Conservation (phyloP, 768 basidiomycete species). For the Vishniacozyma victoriae region DNA sequence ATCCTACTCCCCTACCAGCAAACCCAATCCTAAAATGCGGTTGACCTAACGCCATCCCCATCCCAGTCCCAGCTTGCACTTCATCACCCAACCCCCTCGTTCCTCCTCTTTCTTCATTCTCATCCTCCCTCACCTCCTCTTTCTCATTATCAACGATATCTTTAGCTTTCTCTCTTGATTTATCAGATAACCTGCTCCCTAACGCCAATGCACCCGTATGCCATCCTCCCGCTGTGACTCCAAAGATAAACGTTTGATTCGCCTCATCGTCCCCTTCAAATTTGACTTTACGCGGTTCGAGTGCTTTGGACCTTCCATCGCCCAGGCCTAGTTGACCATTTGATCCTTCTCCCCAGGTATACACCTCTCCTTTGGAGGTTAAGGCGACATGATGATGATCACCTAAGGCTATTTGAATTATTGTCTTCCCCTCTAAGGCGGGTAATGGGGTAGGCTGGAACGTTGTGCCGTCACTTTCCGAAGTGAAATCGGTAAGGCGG, state of each 20-base stretch:
- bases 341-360: conserved; percentile 75
- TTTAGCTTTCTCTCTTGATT: no score
- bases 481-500: conserved; percentile 67
- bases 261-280: conserved; percentile 48
- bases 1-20: no score
- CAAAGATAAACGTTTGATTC: conserved; percentile 68
- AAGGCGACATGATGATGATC: conserved; percentile 90
- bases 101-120: no score
- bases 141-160: no score
- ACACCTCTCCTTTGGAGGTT: conserved; percentile 65
- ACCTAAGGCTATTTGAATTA: conserved; percentile 83
- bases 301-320: conserved; percentile 54
- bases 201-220: conserved; percentile 85
- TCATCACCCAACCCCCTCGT: no score
- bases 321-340: conserved; percentile 81
- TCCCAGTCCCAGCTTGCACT: no score
- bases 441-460: conserved; percentile 60
- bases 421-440: conserved; percentile 64
- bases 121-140: no score
- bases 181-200: no score
- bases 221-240: conserved; percentile 79
- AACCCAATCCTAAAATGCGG: no score
- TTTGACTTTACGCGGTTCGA: conserved; percentile 40
- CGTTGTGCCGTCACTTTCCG: conserved; percentile 34
- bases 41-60: no score